Percentiles rank a stretch among this genome's conserved stretches.
Conservation (phyloP, 345 rosid genomes). For the Carallia pectinifolia region DNA sequence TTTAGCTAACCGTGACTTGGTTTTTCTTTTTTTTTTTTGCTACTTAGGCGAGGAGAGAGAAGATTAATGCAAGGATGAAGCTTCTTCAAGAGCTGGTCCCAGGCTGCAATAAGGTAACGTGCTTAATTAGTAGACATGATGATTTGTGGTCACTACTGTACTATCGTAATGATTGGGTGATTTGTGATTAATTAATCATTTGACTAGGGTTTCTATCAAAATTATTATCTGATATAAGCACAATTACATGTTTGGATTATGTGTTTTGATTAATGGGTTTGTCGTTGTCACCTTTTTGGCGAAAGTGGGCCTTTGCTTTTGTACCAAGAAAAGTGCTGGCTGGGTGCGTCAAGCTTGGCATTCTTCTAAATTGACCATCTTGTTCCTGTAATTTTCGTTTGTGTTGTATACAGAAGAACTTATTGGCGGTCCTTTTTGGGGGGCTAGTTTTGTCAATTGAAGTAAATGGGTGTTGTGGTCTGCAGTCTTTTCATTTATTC, state of each 20-base stretch:
- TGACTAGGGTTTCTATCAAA: constrained; percentile 32
- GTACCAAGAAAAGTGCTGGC: constrained; percentile 24
- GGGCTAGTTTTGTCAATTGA: constrained; percentile 38
- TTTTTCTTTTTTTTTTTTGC: neutral
- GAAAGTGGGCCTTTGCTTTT: constrained; percentile 38
- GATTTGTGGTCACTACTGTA: too few species aligned
- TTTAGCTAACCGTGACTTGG: neutral
- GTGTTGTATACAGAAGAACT: constrained; percentile 14
- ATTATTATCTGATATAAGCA: constrained; percentile 23
- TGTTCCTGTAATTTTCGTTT: neutral
- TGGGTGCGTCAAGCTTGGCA: constrained; percentile 25
- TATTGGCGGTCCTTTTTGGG: constrained; percentile 39
- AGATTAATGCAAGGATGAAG: constrained; percentile 76
- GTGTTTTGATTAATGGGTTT: constrained; percentile 32
- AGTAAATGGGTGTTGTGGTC: neutral
- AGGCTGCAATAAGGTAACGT: constrained; percentile 68
- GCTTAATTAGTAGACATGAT: constrained; percentile 23
- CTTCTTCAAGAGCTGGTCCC: constrained; percentile 80
- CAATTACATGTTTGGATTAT: constrained; percentile 32
- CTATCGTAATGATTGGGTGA: constrained; percentile 17
- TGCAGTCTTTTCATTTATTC: neutral
- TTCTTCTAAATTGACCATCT: constrained; percentile 21
- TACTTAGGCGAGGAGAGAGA: constrained; percentile 70
- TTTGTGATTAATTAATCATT: constrained; percentile 41
- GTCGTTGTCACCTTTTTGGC: constrained; percentile 50